phyloP scores from a whole-genome alignment of 176 grass and related monocot species.

The Eleusine coracana region DNA sequence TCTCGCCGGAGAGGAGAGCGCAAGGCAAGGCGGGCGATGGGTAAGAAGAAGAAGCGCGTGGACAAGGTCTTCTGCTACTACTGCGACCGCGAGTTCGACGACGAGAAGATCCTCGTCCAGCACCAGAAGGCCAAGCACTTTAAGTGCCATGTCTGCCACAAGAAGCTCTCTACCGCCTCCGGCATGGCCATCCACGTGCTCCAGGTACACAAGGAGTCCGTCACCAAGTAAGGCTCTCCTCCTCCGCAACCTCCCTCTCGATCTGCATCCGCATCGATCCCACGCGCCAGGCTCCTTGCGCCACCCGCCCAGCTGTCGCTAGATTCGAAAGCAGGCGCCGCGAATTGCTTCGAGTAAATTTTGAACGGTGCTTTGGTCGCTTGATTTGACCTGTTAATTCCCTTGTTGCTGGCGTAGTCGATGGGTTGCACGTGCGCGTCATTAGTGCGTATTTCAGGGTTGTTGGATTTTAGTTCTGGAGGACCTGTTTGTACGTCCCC shows the following conservation, averaged over 20 bases:
- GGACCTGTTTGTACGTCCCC: neutral
- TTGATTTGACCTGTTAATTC: neutral
- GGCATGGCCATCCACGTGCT: slow-evolving; percentile 99
- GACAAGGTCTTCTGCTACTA: slow-evolving; percentile 99
- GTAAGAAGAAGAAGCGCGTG: slow-evolving; percentile 97
- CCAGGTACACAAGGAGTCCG: slow-evolving; percentile 98
- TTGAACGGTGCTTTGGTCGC: neutral
- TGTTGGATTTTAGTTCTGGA: neutral
- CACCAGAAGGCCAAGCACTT: slow-evolving; percentile 99
- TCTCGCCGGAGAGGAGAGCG: neutral
- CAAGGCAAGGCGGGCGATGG: slow-evolving; percentile 38
- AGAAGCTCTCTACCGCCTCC: slow-evolving; percentile 97
- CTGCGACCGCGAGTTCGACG: slow-evolving; percentile 99
- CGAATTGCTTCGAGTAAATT: neutral
- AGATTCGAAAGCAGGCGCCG: slow-evolving; percentile 11
- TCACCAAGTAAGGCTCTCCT: slow-evolving; percentile 63
- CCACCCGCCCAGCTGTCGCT: neutral
- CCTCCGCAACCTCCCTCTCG: neutral
- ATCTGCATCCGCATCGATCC: slow-evolving; percentile 12
- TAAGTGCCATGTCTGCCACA: slow-evolving; percentile 99
- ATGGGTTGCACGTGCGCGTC: slow-evolving; percentile 1
- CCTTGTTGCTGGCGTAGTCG: neutral
- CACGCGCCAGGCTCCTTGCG: neutral
- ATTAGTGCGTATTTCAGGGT: neutral
- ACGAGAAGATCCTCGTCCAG: slow-evolving; percentile 99